Percentiles rank a stretch among this genome's conserved stretches.
phyloP scores from a whole-genome alignment of 192 early-diverging fungal species.

The Physocladia obscura region DNA sequence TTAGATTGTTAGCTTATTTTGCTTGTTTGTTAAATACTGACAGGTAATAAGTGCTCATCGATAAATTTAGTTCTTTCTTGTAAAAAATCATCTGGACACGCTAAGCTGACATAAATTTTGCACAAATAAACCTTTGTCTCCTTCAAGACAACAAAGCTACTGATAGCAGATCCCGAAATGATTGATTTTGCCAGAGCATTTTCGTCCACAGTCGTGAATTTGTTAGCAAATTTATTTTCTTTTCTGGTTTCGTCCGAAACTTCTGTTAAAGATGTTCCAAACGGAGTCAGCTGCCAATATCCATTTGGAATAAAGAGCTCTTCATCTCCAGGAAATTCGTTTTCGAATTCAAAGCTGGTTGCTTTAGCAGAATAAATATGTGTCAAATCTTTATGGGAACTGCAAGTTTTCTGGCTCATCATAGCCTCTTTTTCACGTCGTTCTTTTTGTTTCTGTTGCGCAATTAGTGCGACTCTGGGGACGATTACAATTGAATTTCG shows the following conservation, averaged over 20 bases:
- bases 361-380: not conserved
- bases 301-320: constrained; percentile 18
- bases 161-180: constrained; percentile 1
- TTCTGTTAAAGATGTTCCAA: too few species aligned
- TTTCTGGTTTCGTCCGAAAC: too few species aligned
- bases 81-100: not conserved
- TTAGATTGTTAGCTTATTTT: too few species aligned
- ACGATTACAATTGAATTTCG: not conserved
- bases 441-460: constrained; percentile 9
- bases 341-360: not conserved
- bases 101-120: constrained; percentile 4
- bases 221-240: too few species aligned
- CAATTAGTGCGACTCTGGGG: constrained; percentile 11
- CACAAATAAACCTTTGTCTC: constrained; percentile 1
- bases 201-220: too few species aligned
- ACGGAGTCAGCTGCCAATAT: not conserved
- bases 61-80: not conserved
- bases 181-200: not conserved
- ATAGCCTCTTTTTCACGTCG: not conserved
- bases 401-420: not conserved
- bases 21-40: too few species aligned
- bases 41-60: not conserved
- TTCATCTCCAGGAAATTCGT: constrained; percentile 30
- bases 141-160: not conserved
- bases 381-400: not conserved